These are phyloP conservation scores for Blastobotrys mokoenaii DNA, from an alignment of 805 yeast genomes.

Conservation along the genomic window DNA sequence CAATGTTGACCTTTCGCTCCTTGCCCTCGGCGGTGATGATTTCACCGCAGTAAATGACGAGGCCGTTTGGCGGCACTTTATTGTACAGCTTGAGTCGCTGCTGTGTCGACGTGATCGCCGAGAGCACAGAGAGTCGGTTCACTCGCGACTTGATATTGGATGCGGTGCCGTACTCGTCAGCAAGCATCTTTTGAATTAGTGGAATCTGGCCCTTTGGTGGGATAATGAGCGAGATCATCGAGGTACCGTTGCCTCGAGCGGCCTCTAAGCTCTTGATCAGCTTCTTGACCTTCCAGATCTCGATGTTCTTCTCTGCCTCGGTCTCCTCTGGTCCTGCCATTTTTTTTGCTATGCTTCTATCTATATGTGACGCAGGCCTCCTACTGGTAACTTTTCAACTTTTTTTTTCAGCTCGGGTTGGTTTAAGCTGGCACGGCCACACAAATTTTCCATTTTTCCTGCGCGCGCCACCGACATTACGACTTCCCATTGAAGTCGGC, in stretches of 20 bases:
- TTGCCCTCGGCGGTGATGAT: constrained; percentile 95
- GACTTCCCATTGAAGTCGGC: too few relatives aligned
- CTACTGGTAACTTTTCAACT: not conserved
- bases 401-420: not conserved
- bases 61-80: constrained; percentile 87
- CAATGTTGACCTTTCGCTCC: constrained; percentile 92
- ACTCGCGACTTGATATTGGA: constrained; percentile 97
- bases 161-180: constrained; percentile 98
- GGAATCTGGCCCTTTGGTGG: constrained; percentile 95
- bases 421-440: too few relatives aligned
- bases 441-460: not conserved
- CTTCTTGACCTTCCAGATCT: constrained; percentile 98
- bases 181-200: constrained; percentile 77
- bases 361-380: not conserved
- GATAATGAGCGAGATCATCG: constrained; percentile 93
- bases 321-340: constrained; percentile 3
- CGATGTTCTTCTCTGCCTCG: constrained; percentile 93
- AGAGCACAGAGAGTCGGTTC: constrained; percentile 85
- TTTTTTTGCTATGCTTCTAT: not conserved
- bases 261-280: constrained; percentile 75
- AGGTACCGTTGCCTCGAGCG: constrained; percentile 98
- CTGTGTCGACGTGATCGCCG: constrained; percentile 97
- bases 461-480: not conserved
- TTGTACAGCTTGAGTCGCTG: constrained; percentile 88
- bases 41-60: constrained; percentile 97